A percentile compares a stretch with the other conserved stretches of the same genome.
These are phyloP conservation scores for Juglanconis oblonga DNA, from an alignment of 2,329 filamentous ascomycete species.

Conservation along the genomic window DNA sequence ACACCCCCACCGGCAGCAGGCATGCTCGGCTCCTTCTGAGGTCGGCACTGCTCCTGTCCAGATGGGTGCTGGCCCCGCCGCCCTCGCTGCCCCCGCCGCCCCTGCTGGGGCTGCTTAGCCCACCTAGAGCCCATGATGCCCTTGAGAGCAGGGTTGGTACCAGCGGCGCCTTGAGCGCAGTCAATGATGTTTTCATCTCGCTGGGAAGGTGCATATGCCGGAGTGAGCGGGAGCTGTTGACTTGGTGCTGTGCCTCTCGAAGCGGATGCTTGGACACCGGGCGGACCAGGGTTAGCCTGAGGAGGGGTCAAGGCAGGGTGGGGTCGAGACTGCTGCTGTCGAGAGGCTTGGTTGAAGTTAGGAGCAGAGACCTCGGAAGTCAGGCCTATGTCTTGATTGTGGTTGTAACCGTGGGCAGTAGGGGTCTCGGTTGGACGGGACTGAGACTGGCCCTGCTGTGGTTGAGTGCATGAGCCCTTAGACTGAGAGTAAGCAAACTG, in stretches of 20 bases:
- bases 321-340: background rate
- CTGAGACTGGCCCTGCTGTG: too few relatives aligned
- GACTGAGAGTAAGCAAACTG: too few relatives aligned
- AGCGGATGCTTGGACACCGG: background rate
- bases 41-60: background rate
- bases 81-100: background rate
- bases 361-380: background rate
- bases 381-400: background rate
- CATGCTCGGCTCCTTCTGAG: background rate
- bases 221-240: background rate
- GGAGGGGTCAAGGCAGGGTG: background rate
- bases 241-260: background rate
- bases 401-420: background rate
- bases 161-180: background rate
- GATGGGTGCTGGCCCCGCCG: background rate
- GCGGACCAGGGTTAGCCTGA: background rate
- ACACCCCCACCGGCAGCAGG: background rate
- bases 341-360: background rate
- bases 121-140: background rate
- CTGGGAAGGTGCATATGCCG: background rate
- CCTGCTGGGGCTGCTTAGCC: background rate
- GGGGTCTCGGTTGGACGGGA: background rate
- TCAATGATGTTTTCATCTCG: background rate
- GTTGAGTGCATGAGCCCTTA: too few relatives aligned
- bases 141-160: background rate